Evolutionary conservation across 306 rosid genomes (phyloP).

Genomic region (Ammopiptanthus mongolicus): DNA sequence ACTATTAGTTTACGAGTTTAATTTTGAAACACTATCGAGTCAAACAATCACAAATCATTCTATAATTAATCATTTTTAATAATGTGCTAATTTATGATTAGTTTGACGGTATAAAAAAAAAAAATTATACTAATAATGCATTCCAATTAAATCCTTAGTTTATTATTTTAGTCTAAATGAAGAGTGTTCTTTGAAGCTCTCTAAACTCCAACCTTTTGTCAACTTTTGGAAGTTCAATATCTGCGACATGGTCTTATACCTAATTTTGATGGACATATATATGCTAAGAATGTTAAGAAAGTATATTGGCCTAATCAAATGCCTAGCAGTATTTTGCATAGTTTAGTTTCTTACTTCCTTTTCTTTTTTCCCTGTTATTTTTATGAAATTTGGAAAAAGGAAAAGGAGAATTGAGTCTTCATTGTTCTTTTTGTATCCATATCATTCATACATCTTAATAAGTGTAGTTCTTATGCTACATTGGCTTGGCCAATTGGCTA

Average conservation of each 20-base stretch:
- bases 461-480: conserved; percentile 22
- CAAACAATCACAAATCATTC: too few relatives aligned
- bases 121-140: too few relatives aligned
- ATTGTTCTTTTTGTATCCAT: neutral
- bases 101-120: too few relatives aligned
- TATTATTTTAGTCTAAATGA: neutral
- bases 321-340: neutral
- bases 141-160: too few relatives aligned
- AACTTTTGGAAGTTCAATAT: neutral
- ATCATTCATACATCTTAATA: conserved; percentile 19
- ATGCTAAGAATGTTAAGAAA: neutral
- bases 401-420: neutral
- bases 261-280: neutral
- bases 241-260: neutral
- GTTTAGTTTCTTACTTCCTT: neutral
- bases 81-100: too few relatives aligned
- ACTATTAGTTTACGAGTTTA: too few relatives aligned
- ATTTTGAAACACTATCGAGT: too few relatives aligned
- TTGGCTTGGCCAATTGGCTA: conserved; percentile 33
- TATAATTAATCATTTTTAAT: too few relatives aligned
- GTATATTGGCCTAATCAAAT: neutral
- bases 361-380: neutral
- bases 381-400: neutral
- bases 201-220: neutral
- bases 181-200: neutral